Base-by-base conservation (phyloP, 1,139 yeast species). In the Pichia sp. region DNA sequence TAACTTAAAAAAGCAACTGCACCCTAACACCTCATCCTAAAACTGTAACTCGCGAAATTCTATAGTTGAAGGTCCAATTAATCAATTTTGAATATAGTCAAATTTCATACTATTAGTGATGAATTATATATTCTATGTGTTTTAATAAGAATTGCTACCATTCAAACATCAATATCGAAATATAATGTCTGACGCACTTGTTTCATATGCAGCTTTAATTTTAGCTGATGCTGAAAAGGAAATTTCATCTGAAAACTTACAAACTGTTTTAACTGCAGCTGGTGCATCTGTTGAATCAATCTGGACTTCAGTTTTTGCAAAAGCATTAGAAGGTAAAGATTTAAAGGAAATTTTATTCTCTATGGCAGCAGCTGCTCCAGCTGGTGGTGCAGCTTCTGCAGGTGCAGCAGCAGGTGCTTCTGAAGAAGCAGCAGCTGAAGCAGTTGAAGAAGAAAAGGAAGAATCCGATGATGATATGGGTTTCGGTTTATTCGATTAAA, bases 171-270 rank as follows among this genome's bases (percentile, higher is more conserved):
- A 36, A 30, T 16, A 26, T 16, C 16, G 37, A 32, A 4, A 39
- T 24, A 57, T 48, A 66, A 75, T 75, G 80, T 73, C 78, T 67
- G 78, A 74, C 72, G 73, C 86, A 60, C 79, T 85, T 64, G 78
- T 80, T 65, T 80, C 87, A 58, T 81, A 81, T 77, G 97, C 97
- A 71, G 94, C 98, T 70, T 85, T 90, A 74, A 89, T 90, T 79
- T 80, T 90, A 74, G 96, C 97, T 62, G 97, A 90, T 74, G 87
- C 96, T 65, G 97, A 89, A 68, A 77, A 87, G 69, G 97, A 87
- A 73, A 80, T 90, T 82, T 73, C 97, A 65, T 70, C 96, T 65
- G 96, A 89, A 73, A 89, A 89, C 82, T 79, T 92, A 68, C 69
- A 76, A 68, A 73, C 96, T 63, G 72, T 87, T 71, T 73, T 89